Base-by-base conservation (phyloP, 2,329 filamentous ascomycete genomes). In the Arthrobotrys sinensis region DNA sequence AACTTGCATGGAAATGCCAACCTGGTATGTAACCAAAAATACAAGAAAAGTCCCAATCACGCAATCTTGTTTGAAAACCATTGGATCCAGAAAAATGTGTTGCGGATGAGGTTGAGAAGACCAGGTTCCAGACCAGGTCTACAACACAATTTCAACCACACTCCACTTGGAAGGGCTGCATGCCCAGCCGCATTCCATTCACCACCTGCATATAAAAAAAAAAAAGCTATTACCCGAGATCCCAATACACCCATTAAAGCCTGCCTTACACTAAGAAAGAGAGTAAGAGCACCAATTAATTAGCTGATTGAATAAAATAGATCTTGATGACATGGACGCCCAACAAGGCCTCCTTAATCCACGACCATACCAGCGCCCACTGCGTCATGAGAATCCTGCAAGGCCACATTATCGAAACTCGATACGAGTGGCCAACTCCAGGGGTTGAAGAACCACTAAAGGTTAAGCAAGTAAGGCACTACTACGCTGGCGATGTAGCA, bases 1-100 rank as follows among this genome's bases (percentile, higher is more conserved):
- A 87, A 88, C 81, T 88, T 89, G 11, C 91, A 91, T 81, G 89
- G 89, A 53, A 91, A 90, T 82, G 88, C 88, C 80, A 91, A 91
- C 80, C 83, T 91, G 81, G 87, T 90, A 77, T 72, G 67, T 63
- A 38, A 3, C 4, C 5, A 43, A 34, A 19, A 24, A 48, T 12
- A 21, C 7, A 28, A 21, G 34, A 14, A 28, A 53, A 45, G 5
- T 16, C 12, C 14, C 19, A 3, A 21, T 50, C 16, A 3, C 16
- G 24, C 7, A 1, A 45, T 16, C 43, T 80, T 86, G 83, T 67
- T 70, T 53, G 76, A 34, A 60, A 64, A 8, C 62, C n/a, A 28
- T 46, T 45, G 24, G 28, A 7, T n/a, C 28, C 5, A n/a, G 21
- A 40, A 12, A 70, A 77, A 71, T 72, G 75, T 72, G 75, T 78